Evolutionary conservation across 495 filamentous ascomycete species (phyloP), one percentile per base, ranked within the genome.

Genomic region (Lepidopterella palustris): DNA sequence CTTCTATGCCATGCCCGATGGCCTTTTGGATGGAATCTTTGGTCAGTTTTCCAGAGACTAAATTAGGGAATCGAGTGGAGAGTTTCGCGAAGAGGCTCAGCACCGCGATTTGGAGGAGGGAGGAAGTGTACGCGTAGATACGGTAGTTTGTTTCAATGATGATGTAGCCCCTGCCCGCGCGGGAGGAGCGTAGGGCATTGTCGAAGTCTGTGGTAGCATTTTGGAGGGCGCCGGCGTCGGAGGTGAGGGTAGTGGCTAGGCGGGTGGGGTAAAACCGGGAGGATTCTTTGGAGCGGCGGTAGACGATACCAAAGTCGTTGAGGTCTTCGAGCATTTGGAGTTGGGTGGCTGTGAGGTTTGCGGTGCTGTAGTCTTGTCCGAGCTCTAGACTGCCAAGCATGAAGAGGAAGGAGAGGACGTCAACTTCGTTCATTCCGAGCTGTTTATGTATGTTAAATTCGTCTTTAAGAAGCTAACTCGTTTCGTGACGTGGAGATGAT

Each of bases 141-240:
- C 93, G 88, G 76, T 97, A 97, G 76, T 98, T 98, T n/a, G 93
- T 98, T 78, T 98, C 93, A 64, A 97, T 80, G 64, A 98, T 88
- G 68, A 98, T 89, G 77, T 91, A 92, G 32, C 92, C 92, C 55
- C 85, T 84, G 13, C 79, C 68, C 39, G 80, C 77, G 40, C 70
- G 70, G 31, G 74, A 54, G 20, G 70, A 58, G 70, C 68, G 15
- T 69, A 71, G 29, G 77, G 57, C 29, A 32, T 25, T 55, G 74
- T 48, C 64, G 73, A 39, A 71, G 68, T 13, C 68, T 21, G 73
- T 69, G 39, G 72, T 68, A 9, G 74, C 69, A 29, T 75, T 79
- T 61, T 76, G 80, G 1, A 90, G 76, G 21, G 85, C 82, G 26
- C 76, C 75, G 0, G 88, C 84, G 66, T 95, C 90, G 26, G 88